Evolutionary conservation across 768 basidiomycete genomes (phyloP), one percentile per base, ranked within the genome.

Genomic region (Leucocoprinus sp.): DNA sequence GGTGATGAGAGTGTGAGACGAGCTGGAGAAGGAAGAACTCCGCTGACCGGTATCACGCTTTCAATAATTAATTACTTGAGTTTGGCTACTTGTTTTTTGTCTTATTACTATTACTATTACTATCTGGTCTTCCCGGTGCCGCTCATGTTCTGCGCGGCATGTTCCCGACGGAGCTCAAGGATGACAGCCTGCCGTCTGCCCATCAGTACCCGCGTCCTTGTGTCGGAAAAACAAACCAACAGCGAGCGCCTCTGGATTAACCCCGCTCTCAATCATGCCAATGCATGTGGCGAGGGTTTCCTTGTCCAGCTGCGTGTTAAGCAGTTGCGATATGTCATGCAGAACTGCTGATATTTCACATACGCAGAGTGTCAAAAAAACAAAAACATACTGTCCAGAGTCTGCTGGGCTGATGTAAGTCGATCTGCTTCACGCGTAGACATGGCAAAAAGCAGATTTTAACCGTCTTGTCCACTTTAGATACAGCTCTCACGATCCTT

Each of bases 241-340:
- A 54, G 91, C 92, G 37, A 95, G 70, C 0, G 90, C 91, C 57
- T 93, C 90, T 8, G 92, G 89, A 61, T 93, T 95, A 37, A 86
- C 87, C 14, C 92, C 92, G 50, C 78, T 82, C 65, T 95, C 92
- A 54, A 95, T 91, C 84, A 95, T 82, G 31, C 82, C 76, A 18
- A 95, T 80, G 60, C 92, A 95, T 19, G 86, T 92, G 27, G 85
- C 89, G n/a, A 95, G 75, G 2, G 88, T 89, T 58, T 91, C 86
- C 56, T 86, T 89, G 66, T 93, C 90, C 33, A 95, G 72, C 47
- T 83, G 78, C 0, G 92, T 93, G 52, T 92, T 86, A 40, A 95
- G 65, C 37, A 93, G 64, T 64, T 92, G 88, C 15, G 92, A 91
- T 45, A 95, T 86, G 49, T 93, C 90, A 57, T 82, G 75, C 19